phyloP scores from a whole-genome alignment of 2,329 filamentous ascomycete species.

The Neoscytalidium dimidiatum region DNA sequence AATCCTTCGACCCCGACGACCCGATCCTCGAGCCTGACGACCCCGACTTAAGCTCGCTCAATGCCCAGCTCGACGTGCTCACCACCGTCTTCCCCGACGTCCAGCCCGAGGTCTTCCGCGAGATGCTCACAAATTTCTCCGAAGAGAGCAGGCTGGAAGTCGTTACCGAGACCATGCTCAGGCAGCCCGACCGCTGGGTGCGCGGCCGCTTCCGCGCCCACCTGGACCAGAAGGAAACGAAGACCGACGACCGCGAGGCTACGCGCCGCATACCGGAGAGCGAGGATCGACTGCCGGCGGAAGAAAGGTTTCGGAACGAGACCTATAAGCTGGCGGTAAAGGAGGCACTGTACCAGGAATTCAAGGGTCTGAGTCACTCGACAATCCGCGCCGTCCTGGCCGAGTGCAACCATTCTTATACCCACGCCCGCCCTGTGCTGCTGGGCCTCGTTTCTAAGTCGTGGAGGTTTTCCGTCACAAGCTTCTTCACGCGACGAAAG shows the following conservation, averaged over 20 bases:
- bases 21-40: conserved; percentile 43
- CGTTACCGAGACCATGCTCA: conserved; percentile 75
- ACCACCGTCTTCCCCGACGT: conserved; percentile 76
- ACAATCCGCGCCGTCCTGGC: conserved; percentile 78
- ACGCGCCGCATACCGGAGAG: conserved; percentile 28
- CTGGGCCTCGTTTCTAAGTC: conserved; percentile 70
- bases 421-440: conserved; percentile 69
- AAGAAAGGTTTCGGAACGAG: conserved; percentile 67
- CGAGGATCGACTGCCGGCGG: conserved; percentile 44
- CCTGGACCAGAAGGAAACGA: conserved; percentile 39
- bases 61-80: conserved; percentile 67
- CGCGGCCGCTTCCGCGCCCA: conserved; percentile 63
- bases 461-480: conserved; percentile 74
- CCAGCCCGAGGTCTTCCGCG: conserved; percentile 79
- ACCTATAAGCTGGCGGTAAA: conserved; percentile 71
- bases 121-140: conserved; percentile 75
- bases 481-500: conserved; percentile 68
- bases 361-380: conserved; percentile 71
- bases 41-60: conserved; percentile 68
- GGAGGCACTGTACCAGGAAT: conserved; percentile 70
- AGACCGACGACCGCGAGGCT: conserved; percentile 30
- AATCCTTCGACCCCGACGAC: neutral
- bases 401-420: conserved; percentile 78
- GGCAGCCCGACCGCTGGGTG: conserved; percentile 69
- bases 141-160: conserved; percentile 75